Base-by-base conservation (phyloP, 2,329 filamentous ascomycete genomes). In the Chrysoporthe deuterocubensis region DNA sequence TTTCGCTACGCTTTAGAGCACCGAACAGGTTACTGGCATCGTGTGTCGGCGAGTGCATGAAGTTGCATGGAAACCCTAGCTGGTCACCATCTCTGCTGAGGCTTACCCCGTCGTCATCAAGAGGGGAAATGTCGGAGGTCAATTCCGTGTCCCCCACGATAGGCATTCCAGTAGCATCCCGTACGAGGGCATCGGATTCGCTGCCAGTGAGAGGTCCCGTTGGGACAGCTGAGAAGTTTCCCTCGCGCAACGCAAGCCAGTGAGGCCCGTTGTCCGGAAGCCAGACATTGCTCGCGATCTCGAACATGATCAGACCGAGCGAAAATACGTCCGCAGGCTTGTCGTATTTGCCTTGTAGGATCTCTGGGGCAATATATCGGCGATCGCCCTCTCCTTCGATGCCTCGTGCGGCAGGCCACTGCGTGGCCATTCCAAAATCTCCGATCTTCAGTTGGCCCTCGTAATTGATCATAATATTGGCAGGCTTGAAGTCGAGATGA, bases 301-400 rank as follows among this genome's bases (percentile, higher is more conserved):
- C 96, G 62, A 97, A 88, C 77, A 97, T 92, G 78, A 98, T 97
- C 74, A 98, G 87, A 63, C 96, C 96, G 42, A 99, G 87, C 13
- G 96, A 93, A 78, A 97, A 99, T 62, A 99, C 87, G 78, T 99
- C 96, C 46, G 94, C 92, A 48, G 95, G 92, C 78, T 95, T 96
- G 80, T 97, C 94, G 73, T 92, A 96, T 71, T 90, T 88, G 54
- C 94, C 95, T 75, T 89, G 88, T 26, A 99, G 87, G 70, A 97
- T 93, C 79, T 99, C 96, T 0, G 94, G 94, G 0, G 92, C 95
- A 76, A 99, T 95, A 77, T 99, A 99, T 77, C 97, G 93, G 62
- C 96, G 92, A 77, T 99, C 96, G 43, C 96, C 96, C 81, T 99
- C 96, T 54, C 92, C 91, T 72, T 97, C 94, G 69, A 96, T 91